Evolutionary conservation across 306 rosid species (phyloP), one percentile per base, ranked within the genome.

Genomic region (Urtica urens): DNA sequence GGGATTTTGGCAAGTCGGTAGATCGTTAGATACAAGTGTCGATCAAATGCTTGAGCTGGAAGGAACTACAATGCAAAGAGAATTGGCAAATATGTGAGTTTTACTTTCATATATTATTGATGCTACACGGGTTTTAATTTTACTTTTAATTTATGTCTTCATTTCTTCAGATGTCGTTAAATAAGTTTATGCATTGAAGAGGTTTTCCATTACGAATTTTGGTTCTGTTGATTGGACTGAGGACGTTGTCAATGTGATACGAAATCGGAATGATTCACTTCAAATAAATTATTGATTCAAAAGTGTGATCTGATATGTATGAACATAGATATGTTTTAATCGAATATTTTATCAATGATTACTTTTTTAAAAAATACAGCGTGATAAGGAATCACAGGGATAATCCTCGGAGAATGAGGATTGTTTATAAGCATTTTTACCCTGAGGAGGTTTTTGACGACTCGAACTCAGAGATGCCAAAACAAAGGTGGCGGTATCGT

Each of bases 401-500:
- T 55, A 64, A 72, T 64, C 78, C 78, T 42, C 33, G 16, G 19
- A 55, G 49, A 39, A 72, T 74, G 99, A 55, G 11, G 58, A 73
- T 51, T 49, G 28, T 90, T 26, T 67, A 79, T 40, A 85, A 79
- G 80, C 78, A 55, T 60, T 90, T 90, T 54, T 84, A 68, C 70
- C 54, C 57, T 0, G 97, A 90, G 75, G 65, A 49, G 37, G 73
- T 79, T 64, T 85, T 53, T 63, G 87, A 84, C 49, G 99, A 90
- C 71, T 64, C 90, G 13, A 59, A 70, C 51, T 61, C 75, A 34
- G 78, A 72, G 58, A 67, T 22, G 34, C 77, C 95, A 22, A 81
- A 72, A 43, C 19, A 72, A 57, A 66, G 78, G 63, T 90, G 86
- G 95, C 81, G 95, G 31, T 72, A 74, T 55, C 90, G 95, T 41